Conservation (phyloP, 306 rosid species). For the Rosa chinensis region DNA sequence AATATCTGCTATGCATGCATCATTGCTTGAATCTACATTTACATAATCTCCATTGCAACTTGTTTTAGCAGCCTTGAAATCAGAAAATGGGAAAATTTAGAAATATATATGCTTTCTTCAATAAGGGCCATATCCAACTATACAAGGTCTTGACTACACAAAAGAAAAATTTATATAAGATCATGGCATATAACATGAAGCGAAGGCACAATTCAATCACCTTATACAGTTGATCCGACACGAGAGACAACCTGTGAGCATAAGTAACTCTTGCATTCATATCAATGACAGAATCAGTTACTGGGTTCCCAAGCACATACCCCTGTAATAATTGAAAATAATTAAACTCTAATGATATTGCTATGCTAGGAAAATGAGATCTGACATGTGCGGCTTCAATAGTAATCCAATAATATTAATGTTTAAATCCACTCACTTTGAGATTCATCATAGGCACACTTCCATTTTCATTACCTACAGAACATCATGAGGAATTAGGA, state of each 20-base stretch:
- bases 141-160: no score
- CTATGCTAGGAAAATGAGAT: no score
- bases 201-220: background rate
- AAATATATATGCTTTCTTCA: no score
- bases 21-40: constrained; percentile 17
- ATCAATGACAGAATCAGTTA: constrained; percentile 17
- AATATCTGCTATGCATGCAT: constrained; percentile 10
- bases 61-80: constrained; percentile 14
- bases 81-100: background rate
- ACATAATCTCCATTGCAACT: constrained; percentile 21
- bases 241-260: constrained; percentile 15
- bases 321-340: background rate
- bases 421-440: background rate
- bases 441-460: constrained; percentile 4
- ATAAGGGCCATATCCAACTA: no score
- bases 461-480: constrained; percentile 5
- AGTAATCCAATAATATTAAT: no score
- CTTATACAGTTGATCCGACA: constrained; percentile 17
- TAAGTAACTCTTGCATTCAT: constrained; percentile 7
- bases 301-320: constrained; percentile 23
- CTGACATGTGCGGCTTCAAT: no score
- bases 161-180: no score
- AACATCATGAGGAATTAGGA: background rate
- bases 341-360: no score
- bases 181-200: background rate